Base-by-base conservation (phyloP, 441 rosid species). In the Pelargonium australe region DNA sequence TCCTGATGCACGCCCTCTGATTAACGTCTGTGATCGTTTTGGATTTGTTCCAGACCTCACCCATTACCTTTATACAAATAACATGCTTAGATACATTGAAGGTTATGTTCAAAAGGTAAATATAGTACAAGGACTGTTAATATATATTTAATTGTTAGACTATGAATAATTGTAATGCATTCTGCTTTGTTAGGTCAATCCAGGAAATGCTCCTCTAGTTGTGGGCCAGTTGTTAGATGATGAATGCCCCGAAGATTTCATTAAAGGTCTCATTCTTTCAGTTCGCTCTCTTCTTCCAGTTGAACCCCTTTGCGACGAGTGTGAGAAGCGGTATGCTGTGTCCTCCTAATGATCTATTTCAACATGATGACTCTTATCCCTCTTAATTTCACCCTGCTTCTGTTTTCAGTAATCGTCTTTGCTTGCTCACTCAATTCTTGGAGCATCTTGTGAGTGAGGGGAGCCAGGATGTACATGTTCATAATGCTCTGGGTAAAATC, bases 381-480 rank as follows among this genome's bases (percentile, higher is more conserved):
- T 68, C 68, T 67, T 64, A 14, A 41, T 65, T 51, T 67, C 45
- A 77, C 63, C 14, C 69, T 51, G 7, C 4, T 69, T 73, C 37
- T 47, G 28, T 81, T 70, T 73, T 47, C 86, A 96, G 99, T 85
- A 95, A 95, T 77, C 98, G 98, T 12, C 98, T 93, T 65, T 95
- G 98, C 58, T 85, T 96, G 81, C 97, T 96, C 68, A 88, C 99
- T 76, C 99, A 96, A 78, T 96, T 96, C 88, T 81, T 96, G 86
- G 98, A 96, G 93, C 99, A 96, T 88, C 90, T 96, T 75, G 99
- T 96, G 66, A 93, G 98, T 75, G 99, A 96, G 82, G 98, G 99
- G 75, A 96, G 99, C 85, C 97, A 91, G 80, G 99, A 96, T 86
- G 96, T 88, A 40, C 99, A 96, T 78, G 99, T 91, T 71, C 98